Percentiles rank a stretch among this genome's conserved stretches.
Conservation (phyloP, 108 stramenopile species). For the Stephanodiscus minutulus region DNA sequence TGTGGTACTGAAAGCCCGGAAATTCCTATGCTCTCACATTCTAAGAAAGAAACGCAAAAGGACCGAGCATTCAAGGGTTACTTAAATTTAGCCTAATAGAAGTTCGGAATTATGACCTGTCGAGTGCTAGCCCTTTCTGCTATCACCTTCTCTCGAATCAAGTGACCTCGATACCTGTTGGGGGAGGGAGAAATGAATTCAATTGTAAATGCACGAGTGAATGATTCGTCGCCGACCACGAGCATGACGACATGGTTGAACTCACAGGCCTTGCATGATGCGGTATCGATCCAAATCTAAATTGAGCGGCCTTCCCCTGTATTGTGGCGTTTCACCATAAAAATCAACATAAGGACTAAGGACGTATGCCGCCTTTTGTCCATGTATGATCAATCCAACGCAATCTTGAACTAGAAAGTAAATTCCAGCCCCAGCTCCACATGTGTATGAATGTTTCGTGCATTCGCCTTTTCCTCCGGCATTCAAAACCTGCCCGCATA, state of each 20-base stretch:
- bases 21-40: no score
- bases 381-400: conserved; percentile 85
- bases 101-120: conserved; percentile 71
- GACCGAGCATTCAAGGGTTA: no score
- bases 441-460: conserved; percentile 81
- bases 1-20: no score
- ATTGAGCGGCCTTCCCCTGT: conserved; percentile 85
- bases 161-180: conserved; percentile 45
- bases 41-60: no score
- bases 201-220: background rate
- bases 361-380: conserved; percentile 83
- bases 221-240: background rate
- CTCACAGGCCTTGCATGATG: conserved; percentile 74
- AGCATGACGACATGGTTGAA: background rate
- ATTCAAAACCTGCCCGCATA: conserved; percentile 86
- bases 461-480: conserved; percentile 88
- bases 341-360: conserved; percentile 94
- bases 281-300: conserved; percentile 68
- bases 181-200: background rate
- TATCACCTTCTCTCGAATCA: conserved; percentile 63
- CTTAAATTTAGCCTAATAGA: conserved; percentile 71
- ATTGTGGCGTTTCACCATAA: conserved; percentile 91
- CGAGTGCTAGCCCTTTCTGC: conserved; percentile 72
- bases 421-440: conserved; percentile 90
- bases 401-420: conserved; percentile 96